Evolutionary conservation across 495 filamentous ascomycete species (phyloP), one percentile per base, ranked within the genome.

Genomic region (Penicillium pancosmium): DNA sequence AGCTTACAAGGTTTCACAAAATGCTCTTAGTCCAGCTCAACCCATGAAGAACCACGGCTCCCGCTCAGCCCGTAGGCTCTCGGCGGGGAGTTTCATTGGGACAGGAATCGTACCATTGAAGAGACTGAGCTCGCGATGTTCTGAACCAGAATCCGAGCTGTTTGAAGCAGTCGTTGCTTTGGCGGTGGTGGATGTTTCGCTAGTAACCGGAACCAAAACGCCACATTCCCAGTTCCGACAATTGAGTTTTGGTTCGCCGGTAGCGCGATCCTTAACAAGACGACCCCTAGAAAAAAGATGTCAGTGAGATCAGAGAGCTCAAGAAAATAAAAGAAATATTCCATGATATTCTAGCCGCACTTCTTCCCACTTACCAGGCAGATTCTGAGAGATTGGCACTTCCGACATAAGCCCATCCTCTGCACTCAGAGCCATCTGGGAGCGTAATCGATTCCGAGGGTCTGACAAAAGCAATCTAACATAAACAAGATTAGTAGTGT

Each of bases 201-300:
- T 47, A n/a, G 63, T 67, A 7, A 77, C 53, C 0, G 84, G 86
- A 11, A 96, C 60, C 3, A 98, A 25, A 0, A 98, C 92, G 4
- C 94, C 94, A 62, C 92, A 97, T 72, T 98, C 94, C 94, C 94
- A 98, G 71, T 98, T 98, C 12, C 90, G 85, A 67, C 89, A 91
- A 56, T 86, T 94, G 18, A 98, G 72, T 63, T 92, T 96, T 0
- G 84, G 82, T 19, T 75, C 59, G 50, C 87, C 86, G 0, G 81
- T 88, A 1, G 59, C 67, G 35, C 80, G 82, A 51, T 93, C 90
- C 53, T 86, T 84, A 40, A 85, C 80, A 2, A 95, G 73, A 27
- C 86, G 87, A 1, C 92, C 92, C 90, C 85, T 58, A n/a, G 31
- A 16, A 3, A 34, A 25, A 40, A 50, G 34, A 23, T 57, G 18